Evolutionary conservation across 768 basidiomycete genomes (phyloP), one percentile per base, ranked within the genome.

Genomic region (Leccinum pellstonianum): DNA sequence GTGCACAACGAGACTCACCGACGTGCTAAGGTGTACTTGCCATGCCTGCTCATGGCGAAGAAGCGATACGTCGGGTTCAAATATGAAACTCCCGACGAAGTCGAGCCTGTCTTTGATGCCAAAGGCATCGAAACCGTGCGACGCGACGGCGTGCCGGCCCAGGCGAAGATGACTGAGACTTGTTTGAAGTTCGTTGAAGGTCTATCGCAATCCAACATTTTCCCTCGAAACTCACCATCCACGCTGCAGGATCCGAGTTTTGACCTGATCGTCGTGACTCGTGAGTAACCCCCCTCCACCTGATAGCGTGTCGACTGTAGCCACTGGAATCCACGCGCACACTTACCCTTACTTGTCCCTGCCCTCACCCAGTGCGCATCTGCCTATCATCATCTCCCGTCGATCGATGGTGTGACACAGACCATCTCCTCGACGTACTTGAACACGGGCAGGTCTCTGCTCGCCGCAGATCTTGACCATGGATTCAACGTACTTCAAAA

Each of bases 41-140:
- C 95, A 3, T 95, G 91, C 66, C 86, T 98, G 1, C 81, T 99
- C n/a, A 83, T 97, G 82, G 93, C 96, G 2, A 99, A 99, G 81
- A 99, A 99, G 72, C 86, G 96, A 65, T 99, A 99, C 65, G 96
- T 98, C 21, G 97, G 97, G 1, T 97, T 92, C 79, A 96, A 95
- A 70, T 98, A 89, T 63, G 97, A 99, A 73, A 81, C 77, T 55
- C 82, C 88, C 0, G 90, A 94, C 63, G 92, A 97, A 12, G 71
- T 59, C 1, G 86, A 88, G 50, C 92, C 95, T 2, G 78, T 75
- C 0, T 97, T 98, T 66, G 96, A 99, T 65, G 97, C 95, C 6
- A 98, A 99, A 70, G 97, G 97, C 1, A 98, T 99, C 55, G 97
- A 99, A 75, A 98, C 95, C 1, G 91, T 98, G 31, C 83, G 97